Evolutionary conservation across 1,284 basidiomycete genomes (phyloP).

Genomic region (Melampsora occidentalis): DNA sequence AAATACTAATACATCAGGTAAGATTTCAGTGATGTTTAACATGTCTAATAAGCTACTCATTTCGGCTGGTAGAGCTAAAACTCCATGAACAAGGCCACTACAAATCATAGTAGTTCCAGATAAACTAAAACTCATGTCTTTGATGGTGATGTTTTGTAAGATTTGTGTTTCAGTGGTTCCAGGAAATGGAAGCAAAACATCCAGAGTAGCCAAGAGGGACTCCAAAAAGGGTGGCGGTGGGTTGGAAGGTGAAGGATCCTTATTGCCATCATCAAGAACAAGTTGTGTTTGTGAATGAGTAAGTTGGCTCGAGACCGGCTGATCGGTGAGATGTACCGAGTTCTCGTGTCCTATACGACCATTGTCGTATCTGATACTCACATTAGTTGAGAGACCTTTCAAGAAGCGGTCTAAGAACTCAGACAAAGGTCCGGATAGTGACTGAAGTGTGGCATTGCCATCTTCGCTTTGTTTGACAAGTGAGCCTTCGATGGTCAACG

Average conservation of each 20-base stretch:
- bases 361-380: conserved; percentile 4
- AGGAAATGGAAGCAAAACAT: conserved; percentile 12
- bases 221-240: background rate
- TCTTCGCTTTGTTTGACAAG: background rate
- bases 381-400: background rate
- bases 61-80: background rate
- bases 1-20: conserved; percentile 1
- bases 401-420: conserved; percentile 11
- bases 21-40: background rate
- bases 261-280: background rate
- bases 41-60: background rate
- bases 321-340: no score
- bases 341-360: no score
- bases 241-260: background rate
- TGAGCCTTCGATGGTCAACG: conserved; percentile 11
- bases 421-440: background rate
- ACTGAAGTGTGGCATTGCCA: background rate
- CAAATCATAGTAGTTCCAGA: background rate
- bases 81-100: background rate
- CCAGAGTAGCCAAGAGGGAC: background rate
- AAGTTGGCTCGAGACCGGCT: no score
- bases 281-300: background rate
- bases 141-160: background rate
- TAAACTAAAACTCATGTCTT: conserved; percentile 22
- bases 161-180: background rate